Conservation (phyloP, 306 rosid genomes). For the Begonia fuchsioides region DNA sequence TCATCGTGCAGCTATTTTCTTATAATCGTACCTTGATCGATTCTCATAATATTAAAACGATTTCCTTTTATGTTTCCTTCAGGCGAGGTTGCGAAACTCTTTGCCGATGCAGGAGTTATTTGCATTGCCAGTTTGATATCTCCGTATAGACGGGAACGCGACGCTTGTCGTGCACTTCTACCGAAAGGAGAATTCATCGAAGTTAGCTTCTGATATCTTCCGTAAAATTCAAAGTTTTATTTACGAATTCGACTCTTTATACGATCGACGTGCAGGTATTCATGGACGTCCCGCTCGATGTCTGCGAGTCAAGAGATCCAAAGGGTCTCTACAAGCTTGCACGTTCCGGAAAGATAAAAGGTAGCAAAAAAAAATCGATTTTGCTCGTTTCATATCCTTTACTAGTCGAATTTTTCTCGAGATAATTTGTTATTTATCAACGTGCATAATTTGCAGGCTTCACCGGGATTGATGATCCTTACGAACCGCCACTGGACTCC, state of each 20-base stretch:
- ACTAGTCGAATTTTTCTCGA: no score
- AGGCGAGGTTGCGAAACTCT: conserved; percentile 97
- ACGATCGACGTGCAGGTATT: conserved; percentile 50
- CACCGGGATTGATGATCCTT: conserved; percentile 80
- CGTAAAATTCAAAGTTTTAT: not conserved
- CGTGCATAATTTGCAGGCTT: conserved; percentile 32
- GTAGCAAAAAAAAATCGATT: conserved; percentile 8
- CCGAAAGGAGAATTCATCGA: conserved; percentile 80
- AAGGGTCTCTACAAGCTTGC: conserved; percentile 69
- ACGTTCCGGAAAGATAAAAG: conserved; percentile 61
- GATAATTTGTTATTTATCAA: no score
- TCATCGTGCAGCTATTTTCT: not conserved
- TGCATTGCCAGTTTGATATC: conserved; percentile 81
- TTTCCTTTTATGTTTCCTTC: conserved; percentile 1
- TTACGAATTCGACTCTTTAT: not conserved
- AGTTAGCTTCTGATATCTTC: conserved; percentile 24
- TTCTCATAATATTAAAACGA: not conserved
- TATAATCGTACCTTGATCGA: not conserved
- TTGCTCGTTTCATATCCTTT: not conserved
- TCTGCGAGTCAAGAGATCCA: conserved; percentile 89
- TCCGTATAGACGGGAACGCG: conserved; percentile 77
- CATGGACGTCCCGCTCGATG: conserved; percentile 68
- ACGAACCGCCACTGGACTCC: conserved; percentile 39
- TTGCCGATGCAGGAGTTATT: conserved; percentile 88
- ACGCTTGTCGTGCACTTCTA: conserved; percentile 67